A percentile compares a stretch with the other conserved stretches of the same genome.
These are phyloP conservation scores for Myxozyma melibiosi DNA, from an alignment of 805 yeast genomes.

Conservation along the genomic window DNA sequence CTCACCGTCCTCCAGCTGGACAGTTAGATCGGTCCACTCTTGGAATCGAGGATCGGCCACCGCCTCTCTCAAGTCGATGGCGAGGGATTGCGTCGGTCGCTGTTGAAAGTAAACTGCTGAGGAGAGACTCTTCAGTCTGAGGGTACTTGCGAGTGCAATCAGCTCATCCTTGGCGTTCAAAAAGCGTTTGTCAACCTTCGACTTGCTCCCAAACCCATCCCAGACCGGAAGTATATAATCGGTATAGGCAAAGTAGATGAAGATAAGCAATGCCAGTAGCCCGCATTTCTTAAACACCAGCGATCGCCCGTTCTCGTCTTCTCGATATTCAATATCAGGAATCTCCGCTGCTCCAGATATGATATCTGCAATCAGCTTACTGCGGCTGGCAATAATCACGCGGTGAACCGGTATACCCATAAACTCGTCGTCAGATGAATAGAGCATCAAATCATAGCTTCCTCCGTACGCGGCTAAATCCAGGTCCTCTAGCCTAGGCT, in stretches of 20 bases:
- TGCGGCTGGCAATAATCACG: constrained; percentile 26
- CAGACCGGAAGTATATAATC: constrained; percentile 51
- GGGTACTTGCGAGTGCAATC: constrained; percentile 30
- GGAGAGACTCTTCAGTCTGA: constrained; percentile 32
- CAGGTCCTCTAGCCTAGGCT: constrained; percentile 12
- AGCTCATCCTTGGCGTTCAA: constrained; percentile 36
- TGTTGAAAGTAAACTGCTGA: constrained; percentile 26
- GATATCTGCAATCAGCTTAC: constrained; percentile 36
- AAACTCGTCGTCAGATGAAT: constrained; percentile 30
- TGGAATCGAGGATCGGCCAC: constrained; percentile 10
- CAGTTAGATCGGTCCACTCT: constrained; percentile 46
- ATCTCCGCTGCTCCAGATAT: constrained; percentile 1
- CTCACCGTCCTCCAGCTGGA: constrained; percentile 53
- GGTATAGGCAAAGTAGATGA: constrained; percentile 55
- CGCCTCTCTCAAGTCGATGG: constrained; percentile 21
- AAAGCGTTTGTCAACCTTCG: constrained; percentile 32
- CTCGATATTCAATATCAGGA: constrained; percentile 2
- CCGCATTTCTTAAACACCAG: constrained; percentile 17
- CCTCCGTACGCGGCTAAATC: constrained; percentile 13
- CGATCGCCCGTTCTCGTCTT: background rate
- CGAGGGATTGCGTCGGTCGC: constrained; percentile 7
- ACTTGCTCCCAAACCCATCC: constrained; percentile 41
- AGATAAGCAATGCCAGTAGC: constrained; percentile 44
- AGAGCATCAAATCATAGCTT: constrained; percentile 23
- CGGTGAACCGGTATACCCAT: constrained; percentile 25